Evolutionary conservation across 108 stramenopile genomes (phyloP), one percentile per base, ranked within the genome.

Genomic region (Skeletonema costatum): DNA sequence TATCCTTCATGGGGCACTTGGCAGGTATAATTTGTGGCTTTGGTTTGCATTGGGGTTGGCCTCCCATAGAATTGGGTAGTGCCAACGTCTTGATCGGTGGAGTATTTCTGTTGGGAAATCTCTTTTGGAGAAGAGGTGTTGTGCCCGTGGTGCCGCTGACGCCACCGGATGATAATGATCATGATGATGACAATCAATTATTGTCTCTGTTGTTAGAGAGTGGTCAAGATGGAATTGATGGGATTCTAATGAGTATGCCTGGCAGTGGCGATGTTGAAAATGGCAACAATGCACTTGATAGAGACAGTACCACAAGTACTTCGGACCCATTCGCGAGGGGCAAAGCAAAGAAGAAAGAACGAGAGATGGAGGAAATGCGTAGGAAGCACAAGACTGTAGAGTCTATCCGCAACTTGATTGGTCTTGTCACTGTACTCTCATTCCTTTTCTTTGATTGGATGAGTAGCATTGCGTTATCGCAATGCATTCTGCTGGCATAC

Each of bases 11-110:
- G 59, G 94, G 94, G 12, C 94, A 95, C 66, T 82, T 95, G 59
- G 89, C 92, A 32, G 94, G 94, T 6, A 85, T 93, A 58, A 30
- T 90, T 5, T 81, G 88, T 14, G 94, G 92, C 4, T 95, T 92
- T 61, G 41, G 77, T 10, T 71, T 87, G 74, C 89, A 93, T 73
- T 95, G 94, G 94, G 75, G 80, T 5, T 38, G 89, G 61, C 75
- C 92, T 30, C 88, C 92, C 3, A 70, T 90, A 56, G 89, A 86
- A 42, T 69, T 83, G 35, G 71, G 85, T 30, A 85, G 85, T 67
- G 88, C 93, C 5, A 77, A 78, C 65, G 81, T 92, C 8, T 74
- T 86, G 69, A 80, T 88, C 56, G 90, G 91, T n/a, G 65, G 81
- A 9, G 65, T 89, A 10, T 87, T 78, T 74, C 32, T 85, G 2